Base-by-base conservation (phyloP, 1,284 basidiomycete genomes). In the Moesziomyces parantarcticus region DNA sequence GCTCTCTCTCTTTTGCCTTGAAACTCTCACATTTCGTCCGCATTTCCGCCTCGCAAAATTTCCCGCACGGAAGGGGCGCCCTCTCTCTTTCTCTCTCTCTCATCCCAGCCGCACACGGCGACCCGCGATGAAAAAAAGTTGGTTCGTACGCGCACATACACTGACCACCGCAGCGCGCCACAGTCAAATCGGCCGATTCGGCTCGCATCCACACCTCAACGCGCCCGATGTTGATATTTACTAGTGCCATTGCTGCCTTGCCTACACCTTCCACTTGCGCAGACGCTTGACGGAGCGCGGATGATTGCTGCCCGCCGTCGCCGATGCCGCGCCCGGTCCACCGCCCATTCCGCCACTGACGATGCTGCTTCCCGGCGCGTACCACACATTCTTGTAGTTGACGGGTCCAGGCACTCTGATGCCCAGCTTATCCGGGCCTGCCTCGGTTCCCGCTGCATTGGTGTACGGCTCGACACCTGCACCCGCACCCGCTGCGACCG, bases 361-460 rank as follows among this genome's bases (percentile, higher is more conserved):
- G 7, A 61, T 66, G 16, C 67, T 65, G 20, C 70, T 63, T 21
- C 64, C 58, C 1, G 76, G 65, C 14, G 76, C 58, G 34, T 78
- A 78, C 76, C 76, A 78, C 1, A 69, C 63, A 20, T 70, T 63
- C 44, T 78, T 78, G 62, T 78, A 78, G 43, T 78, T 76, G 20
- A 78, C 70, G 10, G 70, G 54, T 4, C 67, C 67, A 3, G 74
- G 76, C 39, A 74, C 46, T 20, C 70, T 43, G n/a, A 63, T 47
- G 3, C 56, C 64, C 10, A 67, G 57, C 51, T 55, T 50, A 16
- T 66, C 69, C 11, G 29, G 6, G 10, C 21, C 41, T 49, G 1
- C 26, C 57, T 11, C 25, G 45, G 29, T 11, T 10, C 22, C 46
- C 25, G 41, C 23, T 9, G 43, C 48, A 21, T 23, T 56, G 6